These are phyloP conservation scores for Podospora pseudoanserina DNA, from an alignment of 495 filamentous ascomycete species.

Conservation along the genomic window DNA sequence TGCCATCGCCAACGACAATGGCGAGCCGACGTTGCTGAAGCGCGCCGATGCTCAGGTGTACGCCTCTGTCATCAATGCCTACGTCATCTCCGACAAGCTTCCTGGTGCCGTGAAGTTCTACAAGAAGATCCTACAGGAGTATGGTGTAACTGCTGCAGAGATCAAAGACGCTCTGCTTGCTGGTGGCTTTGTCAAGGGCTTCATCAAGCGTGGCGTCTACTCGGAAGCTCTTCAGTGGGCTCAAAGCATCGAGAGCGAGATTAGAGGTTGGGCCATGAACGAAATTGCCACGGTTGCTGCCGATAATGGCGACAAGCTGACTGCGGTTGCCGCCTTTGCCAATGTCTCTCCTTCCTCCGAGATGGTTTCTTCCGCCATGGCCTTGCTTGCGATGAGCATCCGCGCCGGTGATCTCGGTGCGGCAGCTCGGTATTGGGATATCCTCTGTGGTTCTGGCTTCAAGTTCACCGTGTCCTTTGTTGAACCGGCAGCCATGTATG, in stretches of 20 bases:
- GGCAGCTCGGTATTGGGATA: constrained; percentile 72
- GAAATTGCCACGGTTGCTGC: constrained; percentile 60
- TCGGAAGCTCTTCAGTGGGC: constrained; percentile 64
- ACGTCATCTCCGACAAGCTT: constrained; percentile 71
- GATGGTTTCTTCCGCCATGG: constrained; percentile 65
- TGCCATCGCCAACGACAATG: constrained; percentile 74
- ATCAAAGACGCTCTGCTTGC: constrained; percentile 67
- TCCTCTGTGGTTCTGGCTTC: constrained; percentile 57
- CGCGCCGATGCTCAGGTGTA: constrained; percentile 82
- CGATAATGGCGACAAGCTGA: constrained; percentile 67
- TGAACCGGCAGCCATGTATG: constrained; percentile 82
- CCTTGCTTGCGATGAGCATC: constrained; percentile 79
- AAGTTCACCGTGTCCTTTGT: constrained; percentile 64
- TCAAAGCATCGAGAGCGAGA: constrained; percentile 44
- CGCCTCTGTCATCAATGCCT: constrained; percentile 80
- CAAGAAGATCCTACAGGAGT: constrained; percentile 65
- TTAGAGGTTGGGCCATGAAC: constrained; percentile 37
- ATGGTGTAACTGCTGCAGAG: constrained; percentile 48
- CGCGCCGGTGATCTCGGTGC: constrained; percentile 72
- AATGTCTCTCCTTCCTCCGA: constrained; percentile 50
- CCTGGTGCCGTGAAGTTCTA: constrained; percentile 80
- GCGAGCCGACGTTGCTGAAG: constrained; percentile 63
- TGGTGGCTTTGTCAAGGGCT: constrained; percentile 70
- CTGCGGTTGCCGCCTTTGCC: constrained; percentile 66
- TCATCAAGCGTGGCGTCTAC: constrained; percentile 60